Conservation (phyloP, 805 yeast genomes). For the Lachancea dasiensis region DNA sequence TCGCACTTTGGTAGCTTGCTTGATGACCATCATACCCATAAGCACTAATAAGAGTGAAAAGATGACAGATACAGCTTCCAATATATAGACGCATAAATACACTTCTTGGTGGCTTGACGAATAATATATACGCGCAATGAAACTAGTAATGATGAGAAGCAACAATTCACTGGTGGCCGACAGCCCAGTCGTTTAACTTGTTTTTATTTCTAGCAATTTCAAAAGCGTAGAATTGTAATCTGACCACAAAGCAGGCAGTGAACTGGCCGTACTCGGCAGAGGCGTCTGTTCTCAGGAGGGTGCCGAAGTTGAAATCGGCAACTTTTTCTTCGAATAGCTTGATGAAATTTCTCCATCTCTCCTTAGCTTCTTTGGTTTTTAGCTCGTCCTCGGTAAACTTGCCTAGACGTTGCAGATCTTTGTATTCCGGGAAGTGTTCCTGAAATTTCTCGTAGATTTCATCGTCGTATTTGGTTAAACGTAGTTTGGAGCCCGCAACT, state of each 20-base stretch:
- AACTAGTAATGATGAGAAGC: conserved; percentile 3
- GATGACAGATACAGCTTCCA: too few relatives aligned
- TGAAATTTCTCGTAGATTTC: conserved; percentile 57
- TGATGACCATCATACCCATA: conserved; percentile 19
- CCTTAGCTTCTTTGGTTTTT: conserved; percentile 76
- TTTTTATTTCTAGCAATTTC: conserved; percentile 90
- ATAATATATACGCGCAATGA: neutral
- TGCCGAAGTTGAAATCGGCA: conserved; percentile 94
- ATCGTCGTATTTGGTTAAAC: conserved; percentile 65
- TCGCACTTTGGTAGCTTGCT: conserved; percentile 15
- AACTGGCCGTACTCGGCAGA: conserved; percentile 73
- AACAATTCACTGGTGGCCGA: conserved; percentile 24
- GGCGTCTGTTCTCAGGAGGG: conserved; percentile 72
- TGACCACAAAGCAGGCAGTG: conserved; percentile 81
- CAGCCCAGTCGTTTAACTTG: conserved; percentile 89
- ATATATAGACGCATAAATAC: too few relatives aligned
- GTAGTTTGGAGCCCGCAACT: conserved; percentile 73
- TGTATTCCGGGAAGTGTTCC: conserved; percentile 84
- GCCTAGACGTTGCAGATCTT: conserved; percentile 50
- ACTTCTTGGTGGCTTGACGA: too few relatives aligned
- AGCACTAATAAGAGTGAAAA: conserved; percentile 12
- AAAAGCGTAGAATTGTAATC: conserved; percentile 91
- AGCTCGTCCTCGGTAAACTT: conserved; percentile 68
- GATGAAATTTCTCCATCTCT: conserved; percentile 85
- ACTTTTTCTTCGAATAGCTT: conserved; percentile 72